These are phyloP conservation scores for Brettanomyces bruxellensis DNA, from an alignment of 805 yeast species.

Conservation along the genomic window DNA sequence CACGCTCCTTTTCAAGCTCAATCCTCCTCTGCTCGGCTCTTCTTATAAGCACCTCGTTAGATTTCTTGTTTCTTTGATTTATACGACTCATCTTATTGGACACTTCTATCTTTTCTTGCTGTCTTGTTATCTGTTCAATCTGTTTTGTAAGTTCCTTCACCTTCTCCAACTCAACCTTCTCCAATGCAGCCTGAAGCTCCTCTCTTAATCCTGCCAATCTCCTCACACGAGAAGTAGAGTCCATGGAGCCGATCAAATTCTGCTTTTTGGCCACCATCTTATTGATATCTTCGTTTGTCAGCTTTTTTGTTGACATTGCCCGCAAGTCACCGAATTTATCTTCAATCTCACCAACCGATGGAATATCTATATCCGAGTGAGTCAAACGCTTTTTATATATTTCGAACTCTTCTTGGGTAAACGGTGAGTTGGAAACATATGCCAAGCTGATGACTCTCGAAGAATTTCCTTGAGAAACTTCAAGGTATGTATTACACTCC, in stretches of 20 bases:
- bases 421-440: conserved; percentile 68
- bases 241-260: conserved; percentile 44
- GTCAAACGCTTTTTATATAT: conserved; percentile 55
- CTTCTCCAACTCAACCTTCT: conserved; percentile 37
- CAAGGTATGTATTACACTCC: conserved; percentile 44
- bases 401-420: conserved; percentile 64
- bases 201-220: conserved; percentile 65
- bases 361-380: conserved; percentile 48
- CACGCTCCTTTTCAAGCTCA: conserved; percentile 39
- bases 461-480: conserved; percentile 74
- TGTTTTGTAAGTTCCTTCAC: conserved; percentile 38
- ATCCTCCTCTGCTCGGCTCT: conserved; percentile 66
- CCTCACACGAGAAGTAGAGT: conserved; percentile 69
- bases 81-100: conserved; percentile 52
- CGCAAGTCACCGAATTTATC: conserved; percentile 56
- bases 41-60: conserved; percentile 69
- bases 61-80: conserved; percentile 76
- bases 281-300: conserved; percentile 68
- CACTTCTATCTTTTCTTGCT: conserved; percentile 11
- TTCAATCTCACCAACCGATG: conserved; percentile 55
- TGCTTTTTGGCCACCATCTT: conserved; percentile 70
- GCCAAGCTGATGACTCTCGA: conserved; percentile 70
- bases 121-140: conserved; percentile 28
- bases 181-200: conserved; percentile 67
- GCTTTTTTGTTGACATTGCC: conserved; percentile 51